Base-by-base conservation (phyloP, 148 eudicot genomes). In the Chenopodium berlandieri region DNA sequence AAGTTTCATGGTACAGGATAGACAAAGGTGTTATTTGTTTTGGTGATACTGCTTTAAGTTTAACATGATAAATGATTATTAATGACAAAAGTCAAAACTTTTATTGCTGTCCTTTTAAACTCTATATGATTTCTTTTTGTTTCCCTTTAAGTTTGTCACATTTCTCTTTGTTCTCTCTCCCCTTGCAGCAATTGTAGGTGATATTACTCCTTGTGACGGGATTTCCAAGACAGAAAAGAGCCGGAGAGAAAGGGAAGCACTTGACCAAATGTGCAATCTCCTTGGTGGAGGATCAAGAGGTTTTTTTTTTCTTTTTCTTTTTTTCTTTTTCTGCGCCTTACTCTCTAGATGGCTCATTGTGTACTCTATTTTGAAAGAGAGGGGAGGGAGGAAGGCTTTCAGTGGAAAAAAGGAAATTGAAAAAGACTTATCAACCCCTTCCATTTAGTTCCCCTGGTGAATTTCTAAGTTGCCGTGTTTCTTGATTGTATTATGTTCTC, bases 241-340 rank as follows among this genome's bases (percentile, higher is more conserved):
- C 83, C 93, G 97, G 6, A 87, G 82, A 79, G 98, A 96, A 84
- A 87, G 37, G 82, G 99, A 91, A 90, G 99, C 98, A 75, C 77
- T 96, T n/a, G 87, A 96, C 54, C 83, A 90, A 71, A 96, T 96
- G 98, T 94, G 97, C 83, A 89, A 83, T 85, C 71, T 96, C 66
- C 95, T 96, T 83, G 99, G 98, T 71, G 97, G 92, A 80, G 98
- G 95, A 23, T 83, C 91, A 32, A 88, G 95, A 89, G 99, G 98
- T 96, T 85, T 48, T 23, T 23, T 23, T 23, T 23, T 23, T 23
- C 23, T 23, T 23, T 23, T 23, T 23, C 23, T 23, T 23, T 23
- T 23, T 23, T 23, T 23, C 23, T 23, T 23, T 52, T 58, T 62
- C 64, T 54, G 30, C 70, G 32, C 70, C 23, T 34, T 34, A 25